These are phyloP conservation scores for Nasturtium officinale DNA, from an alignment of 345 rosid species.

Conservation along the genomic window DNA sequence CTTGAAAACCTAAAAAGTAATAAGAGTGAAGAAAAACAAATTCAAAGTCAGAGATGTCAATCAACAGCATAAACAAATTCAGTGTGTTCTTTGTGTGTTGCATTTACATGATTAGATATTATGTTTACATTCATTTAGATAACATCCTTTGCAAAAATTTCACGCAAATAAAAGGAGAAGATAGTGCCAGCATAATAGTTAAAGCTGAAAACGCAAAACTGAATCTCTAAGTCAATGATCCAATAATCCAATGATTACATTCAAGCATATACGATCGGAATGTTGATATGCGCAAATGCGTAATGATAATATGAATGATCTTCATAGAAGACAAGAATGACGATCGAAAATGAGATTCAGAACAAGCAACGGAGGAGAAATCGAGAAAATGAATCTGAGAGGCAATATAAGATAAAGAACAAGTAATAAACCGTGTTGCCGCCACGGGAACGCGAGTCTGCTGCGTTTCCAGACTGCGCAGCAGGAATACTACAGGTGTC, in stretches of 20 bases:
- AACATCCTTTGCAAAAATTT: not conserved
- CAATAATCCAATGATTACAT: not conserved
- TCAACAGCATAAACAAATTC: slow-evolving; percentile 5
- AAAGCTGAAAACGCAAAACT: not conserved
- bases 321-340: not conserved
- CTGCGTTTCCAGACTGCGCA: slow-evolving; percentile 38
- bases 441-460: slow-evolving; percentile 49
- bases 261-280: not conserved
- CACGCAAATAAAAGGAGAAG: too few relatives aligned
- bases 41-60: not conserved
- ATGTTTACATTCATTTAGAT: not conserved
- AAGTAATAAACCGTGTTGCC: slow-evolving; percentile 52
- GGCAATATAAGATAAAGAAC: not conserved
- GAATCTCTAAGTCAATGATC: not conserved
- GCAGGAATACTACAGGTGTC: slow-evolving; percentile 48
- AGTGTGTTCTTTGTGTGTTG: not conserved
- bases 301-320: slow-evolving; percentile 3
- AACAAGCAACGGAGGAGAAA: not conserved
- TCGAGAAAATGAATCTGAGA: not conserved
- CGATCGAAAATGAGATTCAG: not conserved
- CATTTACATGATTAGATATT: slow-evolving; percentile 7
- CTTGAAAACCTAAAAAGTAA: slow-evolving; percentile 70
- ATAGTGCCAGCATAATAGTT: not conserved
- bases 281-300: not conserved
- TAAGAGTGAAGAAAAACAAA: not conserved